Evolutionary conservation across 139 green algal species (phyloP).

Genomic region (Coelastrella sp.): DNA sequence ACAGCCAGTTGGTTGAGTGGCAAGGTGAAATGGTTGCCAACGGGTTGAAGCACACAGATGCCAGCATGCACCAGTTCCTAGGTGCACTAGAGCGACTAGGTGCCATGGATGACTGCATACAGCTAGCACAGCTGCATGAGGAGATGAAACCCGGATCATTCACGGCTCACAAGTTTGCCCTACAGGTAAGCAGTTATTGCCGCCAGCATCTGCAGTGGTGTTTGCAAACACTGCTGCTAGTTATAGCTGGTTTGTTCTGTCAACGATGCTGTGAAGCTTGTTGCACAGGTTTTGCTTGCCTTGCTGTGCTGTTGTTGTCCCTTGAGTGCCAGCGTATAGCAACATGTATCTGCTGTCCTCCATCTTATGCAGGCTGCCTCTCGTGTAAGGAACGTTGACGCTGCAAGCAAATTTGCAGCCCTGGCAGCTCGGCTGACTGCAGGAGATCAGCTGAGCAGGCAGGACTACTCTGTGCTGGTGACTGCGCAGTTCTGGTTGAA

Average conservation of each 20-base stretch:
- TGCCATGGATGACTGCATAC: constrained; percentile 12
- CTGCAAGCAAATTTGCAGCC: background rate
- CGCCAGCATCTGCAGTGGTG: too few relatives aligned
- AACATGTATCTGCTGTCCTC: too few relatives aligned
- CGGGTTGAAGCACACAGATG: constrained; percentile 1
- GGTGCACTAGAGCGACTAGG: constrained; percentile 37
- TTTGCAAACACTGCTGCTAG: too few relatives aligned
- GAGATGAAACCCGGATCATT: background rate
- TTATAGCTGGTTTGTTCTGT: too few relatives aligned
- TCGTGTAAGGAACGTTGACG: background rate
- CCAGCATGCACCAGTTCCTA: constrained; percentile 37
- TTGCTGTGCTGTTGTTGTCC: too few relatives aligned
- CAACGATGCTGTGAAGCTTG: too few relatives aligned
- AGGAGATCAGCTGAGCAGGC: background rate
- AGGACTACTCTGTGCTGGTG: constrained; percentile 29
- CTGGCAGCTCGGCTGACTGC: background rate
- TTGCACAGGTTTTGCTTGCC: too few relatives aligned
- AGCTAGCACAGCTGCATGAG: constrained; percentile 38
- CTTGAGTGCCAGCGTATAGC: too few relatives aligned
- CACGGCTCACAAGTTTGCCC: constrained; percentile 24
- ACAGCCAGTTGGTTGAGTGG: constrained; percentile 41
- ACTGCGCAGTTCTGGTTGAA: constrained; percentile 43
- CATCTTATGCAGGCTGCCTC: constrained; percentile 9
- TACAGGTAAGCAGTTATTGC: background rate
- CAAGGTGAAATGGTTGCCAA: constrained; percentile 30